Percentiles rank a stretch among this genome's conserved stretches.
Conservation (phyloP, 306 rosid genomes). For the Adenanthera pavonina region DNA sequence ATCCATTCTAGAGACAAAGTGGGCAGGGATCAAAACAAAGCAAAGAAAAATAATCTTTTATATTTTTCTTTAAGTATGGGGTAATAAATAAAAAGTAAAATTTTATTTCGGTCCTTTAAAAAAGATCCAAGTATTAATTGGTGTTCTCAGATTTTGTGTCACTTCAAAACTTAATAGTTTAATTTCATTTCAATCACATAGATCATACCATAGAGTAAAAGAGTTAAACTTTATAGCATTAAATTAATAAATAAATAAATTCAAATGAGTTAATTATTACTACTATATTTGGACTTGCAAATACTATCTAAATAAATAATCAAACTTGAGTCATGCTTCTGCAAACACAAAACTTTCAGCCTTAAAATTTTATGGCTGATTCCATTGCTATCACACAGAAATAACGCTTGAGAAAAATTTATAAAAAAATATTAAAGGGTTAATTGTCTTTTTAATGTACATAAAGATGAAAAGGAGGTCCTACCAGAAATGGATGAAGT, state of each 20-base stretch:
- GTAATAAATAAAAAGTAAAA: background rate
- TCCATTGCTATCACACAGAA: background rate
- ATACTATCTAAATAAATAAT: no score
- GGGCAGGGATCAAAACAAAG: background rate
- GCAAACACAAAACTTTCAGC: background rate
- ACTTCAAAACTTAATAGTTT: no score
- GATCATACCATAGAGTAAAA: no score
- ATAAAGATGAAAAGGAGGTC: constrained; percentile 1
- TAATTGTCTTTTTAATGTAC: background rate
- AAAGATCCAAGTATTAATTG: no score
- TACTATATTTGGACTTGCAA: no score
- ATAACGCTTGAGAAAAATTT: background rate
- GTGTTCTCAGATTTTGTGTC: no score
- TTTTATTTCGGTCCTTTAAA: background rate
- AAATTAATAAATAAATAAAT: no score
- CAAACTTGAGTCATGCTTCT: constrained; percentile 3
- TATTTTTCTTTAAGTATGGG: background rate
- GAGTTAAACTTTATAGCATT: no score
- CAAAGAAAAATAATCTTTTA: background rate
- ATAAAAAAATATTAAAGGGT: background rate
- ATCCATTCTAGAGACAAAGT: background rate
- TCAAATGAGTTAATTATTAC: background rate
- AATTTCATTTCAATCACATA: no score
- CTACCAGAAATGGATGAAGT: constrained; percentile 3
- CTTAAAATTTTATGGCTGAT: background rate